These are phyloP conservation scores for Syncephalastrum racemosum DNA, from an alignment of 371 early-diverging fungal species.

Conservation along the genomic window DNA sequence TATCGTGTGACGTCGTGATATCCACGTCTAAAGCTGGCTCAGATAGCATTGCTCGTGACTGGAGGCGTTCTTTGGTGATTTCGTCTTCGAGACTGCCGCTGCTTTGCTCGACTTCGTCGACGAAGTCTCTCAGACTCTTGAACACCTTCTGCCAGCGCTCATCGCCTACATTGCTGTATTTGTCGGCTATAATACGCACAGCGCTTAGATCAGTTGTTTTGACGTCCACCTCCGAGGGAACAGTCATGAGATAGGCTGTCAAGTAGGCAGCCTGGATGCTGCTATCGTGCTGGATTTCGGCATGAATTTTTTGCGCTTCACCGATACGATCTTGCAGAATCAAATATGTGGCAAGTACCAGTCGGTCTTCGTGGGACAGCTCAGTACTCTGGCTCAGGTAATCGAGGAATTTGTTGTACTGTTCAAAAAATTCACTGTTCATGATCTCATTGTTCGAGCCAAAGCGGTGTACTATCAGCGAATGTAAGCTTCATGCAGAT, in stretches of 20 bases:
- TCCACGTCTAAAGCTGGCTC: slow-evolving; percentile 34
- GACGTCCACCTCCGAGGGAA: background rate
- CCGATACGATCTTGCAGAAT: slow-evolving; percentile 56
- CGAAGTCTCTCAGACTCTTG: slow-evolving; percentile 36
- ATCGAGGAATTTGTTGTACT: slow-evolving; percentile 44
- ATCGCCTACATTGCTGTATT: slow-evolving; percentile 43
- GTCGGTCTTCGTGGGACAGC: slow-evolving; percentile 30
- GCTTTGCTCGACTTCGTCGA: slow-evolving; percentile 40
- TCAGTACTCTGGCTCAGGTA: slow-evolving; percentile 36
- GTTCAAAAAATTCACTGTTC: slow-evolving; percentile 42
- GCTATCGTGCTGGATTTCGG: too few species aligned
- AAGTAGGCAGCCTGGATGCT: slow-evolving; percentile 55
- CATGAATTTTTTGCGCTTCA: slow-evolving; percentile 36
- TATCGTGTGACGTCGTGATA: slow-evolving; percentile 8
- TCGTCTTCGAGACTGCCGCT: slow-evolving; percentile 7
- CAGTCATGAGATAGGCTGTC: slow-evolving; percentile 51
- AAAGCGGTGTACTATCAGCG: slow-evolving; percentile 14
- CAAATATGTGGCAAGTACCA: slow-evolving; percentile 45
- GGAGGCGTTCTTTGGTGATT: slow-evolving; percentile 5
- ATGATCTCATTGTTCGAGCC: slow-evolving; percentile 23
- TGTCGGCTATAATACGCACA: slow-evolving; percentile 30
- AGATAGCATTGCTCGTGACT: slow-evolving; percentile 17
- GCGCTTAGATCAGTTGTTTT: slow-evolving; percentile 30
- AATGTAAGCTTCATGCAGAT: background rate
- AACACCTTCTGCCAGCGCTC: slow-evolving; percentile 52